A percentile compares a stretch with the other conserved stretches of the same genome.
phyloP scores from a whole-genome alignment of 75 land plant genomes.

The Cryptomeria japonica region DNA sequence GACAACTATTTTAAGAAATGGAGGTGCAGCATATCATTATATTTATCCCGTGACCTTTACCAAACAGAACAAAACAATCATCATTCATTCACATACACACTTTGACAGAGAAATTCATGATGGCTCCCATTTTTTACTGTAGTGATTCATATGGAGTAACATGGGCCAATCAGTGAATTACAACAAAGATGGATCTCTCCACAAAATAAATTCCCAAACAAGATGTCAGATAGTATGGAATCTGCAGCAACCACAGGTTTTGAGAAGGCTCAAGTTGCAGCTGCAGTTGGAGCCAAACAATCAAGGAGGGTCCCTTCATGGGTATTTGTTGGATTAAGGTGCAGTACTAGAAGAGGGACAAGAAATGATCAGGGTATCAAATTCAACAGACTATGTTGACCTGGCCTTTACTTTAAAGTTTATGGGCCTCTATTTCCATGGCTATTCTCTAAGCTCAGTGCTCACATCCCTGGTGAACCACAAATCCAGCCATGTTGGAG shows the following conservation, averaged over 20 bases:
- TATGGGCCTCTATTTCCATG: constrained; percentile 6
- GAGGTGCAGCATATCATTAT: constrained; percentile 7
- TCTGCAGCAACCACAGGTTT: neutral
- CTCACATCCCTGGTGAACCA: constrained; percentile 35
- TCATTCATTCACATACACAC: no score
- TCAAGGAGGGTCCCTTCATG: constrained; percentile 8
- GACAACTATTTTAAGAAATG: constrained; percentile 24
- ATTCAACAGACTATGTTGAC: no score
- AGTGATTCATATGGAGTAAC: no score
- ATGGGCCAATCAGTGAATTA: no score
- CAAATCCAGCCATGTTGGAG: constrained; percentile 13
- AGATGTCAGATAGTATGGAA: no score
- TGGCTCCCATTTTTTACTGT: no score
- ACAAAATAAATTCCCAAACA: constrained; percentile 28
- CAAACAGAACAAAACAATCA: no score
- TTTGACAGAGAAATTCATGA: no score
- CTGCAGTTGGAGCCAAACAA: constrained; percentile 36
- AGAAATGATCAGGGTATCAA: no score
- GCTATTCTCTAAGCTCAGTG: constrained; percentile 39
- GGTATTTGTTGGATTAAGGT: neutral
- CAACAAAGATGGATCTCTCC: constrained; percentile 10
- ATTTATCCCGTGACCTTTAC: neutral
- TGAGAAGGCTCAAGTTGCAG: constrained; percentile 53
- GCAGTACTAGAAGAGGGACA: no score
- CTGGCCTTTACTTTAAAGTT: no score